These are phyloP conservation scores for Achaetomium macrosporum DNA, from an alignment of 2,329 filamentous ascomycete genomes.

Conservation along the genomic window DNA sequence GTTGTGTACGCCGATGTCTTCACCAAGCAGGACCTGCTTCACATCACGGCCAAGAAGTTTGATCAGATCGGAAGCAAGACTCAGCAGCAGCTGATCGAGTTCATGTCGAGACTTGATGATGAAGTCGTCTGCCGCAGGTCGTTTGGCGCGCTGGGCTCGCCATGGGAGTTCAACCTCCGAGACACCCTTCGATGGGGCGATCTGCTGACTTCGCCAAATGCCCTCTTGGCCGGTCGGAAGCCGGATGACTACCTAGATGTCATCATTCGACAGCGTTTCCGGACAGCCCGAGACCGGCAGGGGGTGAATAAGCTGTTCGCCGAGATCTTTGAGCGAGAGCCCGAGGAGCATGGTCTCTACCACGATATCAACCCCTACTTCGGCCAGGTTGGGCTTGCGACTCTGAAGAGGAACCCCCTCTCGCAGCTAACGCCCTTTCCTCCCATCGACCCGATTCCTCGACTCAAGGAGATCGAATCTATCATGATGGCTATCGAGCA, in stretches of 20 bases:
- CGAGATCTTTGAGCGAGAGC: constrained; percentile 51
- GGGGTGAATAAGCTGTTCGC: constrained; percentile 62
- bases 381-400: constrained; percentile 76
- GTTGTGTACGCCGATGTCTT: constrained; percentile 96
- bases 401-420: constrained; percentile 55
- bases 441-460: constrained; percentile 44
- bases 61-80: constrained; percentile 54
- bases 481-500: constrained; percentile 81
- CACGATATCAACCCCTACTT: constrained; percentile 60
- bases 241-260: constrained; percentile 73
- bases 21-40: constrained; percentile 68
- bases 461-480: constrained; percentile 73
- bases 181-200: constrained; percentile 86
- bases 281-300: constrained; percentile 61
- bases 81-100: constrained; percentile 64
- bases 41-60: constrained; percentile 77
- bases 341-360: constrained; percentile 58
- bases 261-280: constrained; percentile 82
- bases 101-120: constrained; percentile 74
- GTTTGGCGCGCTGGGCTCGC: constrained; percentile 62
- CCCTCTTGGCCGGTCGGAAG: constrained; percentile 54
- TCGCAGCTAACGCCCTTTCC: constrained; percentile 48
- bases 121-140: constrained; percentile 56
- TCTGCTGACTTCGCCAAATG: constrained; percentile 55
- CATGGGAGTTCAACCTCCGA: constrained; percentile 94